These are phyloP conservation scores for Lithohypha guttulata DNA, from an alignment of 2,329 filamentous ascomycete species.

Conservation along the genomic window DNA sequence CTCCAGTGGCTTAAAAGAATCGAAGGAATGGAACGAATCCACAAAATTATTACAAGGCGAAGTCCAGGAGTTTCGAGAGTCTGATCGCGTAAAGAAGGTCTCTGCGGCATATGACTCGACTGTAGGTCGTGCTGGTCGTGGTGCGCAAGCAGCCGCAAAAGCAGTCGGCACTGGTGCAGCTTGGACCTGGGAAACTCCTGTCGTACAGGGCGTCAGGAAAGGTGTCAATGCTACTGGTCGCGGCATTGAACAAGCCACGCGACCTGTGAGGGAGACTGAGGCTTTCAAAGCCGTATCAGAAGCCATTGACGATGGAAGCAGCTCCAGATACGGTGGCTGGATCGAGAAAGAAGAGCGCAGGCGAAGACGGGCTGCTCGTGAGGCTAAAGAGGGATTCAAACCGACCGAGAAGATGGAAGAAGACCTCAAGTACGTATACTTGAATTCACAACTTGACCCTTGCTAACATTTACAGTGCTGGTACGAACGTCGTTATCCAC, in stretches of 20 bases:
- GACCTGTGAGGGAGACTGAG: constrained; percentile 87
- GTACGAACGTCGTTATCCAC: constrained; percentile 87
- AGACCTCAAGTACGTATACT: constrained; percentile 68
- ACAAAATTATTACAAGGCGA: constrained; percentile 87
- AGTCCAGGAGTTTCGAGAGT: constrained; percentile 85
- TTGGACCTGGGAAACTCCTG: constrained; percentile 94
- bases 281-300: constrained; percentile 88
- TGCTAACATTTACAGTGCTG: constrained; percentile 54
- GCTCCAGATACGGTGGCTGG: constrained; percentile 92
- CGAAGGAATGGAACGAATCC: constrained; percentile 98
- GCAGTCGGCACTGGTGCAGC: constrained; percentile 82
- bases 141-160: constrained; percentile 55
- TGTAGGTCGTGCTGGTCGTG: constrained; percentile 67
- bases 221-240: constrained; percentile 77
- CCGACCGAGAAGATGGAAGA: constrained; percentile 58
- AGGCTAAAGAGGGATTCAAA: constrained; percentile 45
- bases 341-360: constrained; percentile 89
- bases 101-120: constrained; percentile 80
- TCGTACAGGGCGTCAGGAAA: constrained; percentile 81
- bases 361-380: constrained; percentile 62
- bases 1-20: constrained; percentile 84
- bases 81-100: constrained; percentile 77
- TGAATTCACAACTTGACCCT: no score
- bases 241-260: constrained; percentile 85
- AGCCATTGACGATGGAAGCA: constrained; percentile 93